Evolutionary conservation across 1,284 basidiomycete genomes (phyloP), one percentile per base, ranked within the genome.

Genomic region (Malassezia caprae): DNA sequence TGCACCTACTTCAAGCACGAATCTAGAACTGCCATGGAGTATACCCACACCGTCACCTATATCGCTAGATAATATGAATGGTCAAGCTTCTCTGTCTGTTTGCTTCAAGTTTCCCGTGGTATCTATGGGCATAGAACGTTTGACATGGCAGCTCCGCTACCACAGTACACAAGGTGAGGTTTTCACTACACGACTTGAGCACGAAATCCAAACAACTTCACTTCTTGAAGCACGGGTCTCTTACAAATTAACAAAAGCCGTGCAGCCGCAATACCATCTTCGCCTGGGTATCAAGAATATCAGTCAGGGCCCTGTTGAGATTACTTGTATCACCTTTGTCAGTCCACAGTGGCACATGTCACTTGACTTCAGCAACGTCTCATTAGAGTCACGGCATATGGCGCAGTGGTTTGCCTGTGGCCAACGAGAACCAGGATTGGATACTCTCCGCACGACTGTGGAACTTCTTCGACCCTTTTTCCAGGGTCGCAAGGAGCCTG

Each of bases 61-160:
- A n/a, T 12, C 31, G 2, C 30, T 31, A 2, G 15, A 23, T 21
- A 6, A 34, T 11, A 21, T 46, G 30, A 12, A 2, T 30, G 17
- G 27, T 11, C 30, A n/a, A 2, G 21, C 7, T 26, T 32, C 31
- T 13, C 2, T 31, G 13, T 12, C 27, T 12, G 23, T 46, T 2
- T 12, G n/a, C n/a, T 46, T 30, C 13, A 1, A 30, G 1, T 19
- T 41, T 11, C 42, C 23, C 32, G 17, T 48, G 2, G 2, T 51
- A 2, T 28, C 15, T 21, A 4, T 26, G n/a, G 47, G 47, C 19
- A 24, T 2, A 10, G 15, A 37, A 4, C 3, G 7, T 2, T 19
- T 59, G 13, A 30, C 40, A 1, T 53, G 47, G 47, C 52, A 47
- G 7, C 17, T 59, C 23, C 32, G 41, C 1, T 59, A 59, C 34